Conservation (phyloP, 495 filamentous ascomycete species). For the Saxispiralis lemnorum region DNA sequence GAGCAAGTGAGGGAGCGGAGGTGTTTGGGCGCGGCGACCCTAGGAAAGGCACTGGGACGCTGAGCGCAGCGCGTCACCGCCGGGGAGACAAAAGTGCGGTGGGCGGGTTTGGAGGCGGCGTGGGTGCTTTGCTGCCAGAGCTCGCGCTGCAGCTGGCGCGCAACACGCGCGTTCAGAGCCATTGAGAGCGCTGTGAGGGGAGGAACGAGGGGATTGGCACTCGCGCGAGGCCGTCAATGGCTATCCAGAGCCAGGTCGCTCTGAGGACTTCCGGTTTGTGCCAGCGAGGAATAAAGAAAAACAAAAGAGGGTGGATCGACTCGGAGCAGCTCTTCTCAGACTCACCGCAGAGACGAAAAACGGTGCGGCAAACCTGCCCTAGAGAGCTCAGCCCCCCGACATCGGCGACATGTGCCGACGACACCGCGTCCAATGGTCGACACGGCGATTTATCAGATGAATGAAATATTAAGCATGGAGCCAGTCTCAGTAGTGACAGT, state of each 20-base stretch:
- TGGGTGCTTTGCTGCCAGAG: slow-evolving; percentile 11
- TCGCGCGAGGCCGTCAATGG: background rate
- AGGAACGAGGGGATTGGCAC: background rate
- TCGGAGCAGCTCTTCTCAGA: too few species aligned
- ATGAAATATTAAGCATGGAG: too few species aligned
- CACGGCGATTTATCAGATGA: too few species aligned
- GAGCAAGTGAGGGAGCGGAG: slow-evolving; percentile 4
- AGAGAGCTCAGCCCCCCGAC: too few species aligned
- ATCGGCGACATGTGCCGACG: too few species aligned
- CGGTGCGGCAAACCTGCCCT: too few species aligned
- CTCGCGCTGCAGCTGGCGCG: slow-evolving; percentile 7
- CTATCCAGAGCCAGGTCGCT: background rate
- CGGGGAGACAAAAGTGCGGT: slow-evolving; percentile 8
- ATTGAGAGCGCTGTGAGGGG: slow-evolving; percentile 2
- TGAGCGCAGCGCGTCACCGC: background rate
- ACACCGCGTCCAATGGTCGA: too few species aligned
- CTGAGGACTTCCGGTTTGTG: too few species aligned
- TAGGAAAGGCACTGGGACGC: background rate
- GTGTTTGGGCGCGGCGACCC: background rate
- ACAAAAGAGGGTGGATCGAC: too few species aligned
- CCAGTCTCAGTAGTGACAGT: too few species aligned
- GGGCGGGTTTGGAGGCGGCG: background rate
- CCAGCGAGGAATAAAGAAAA: too few species aligned
- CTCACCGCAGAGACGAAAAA: too few species aligned
- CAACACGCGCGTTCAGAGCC: slow-evolving; percentile 9